These are phyloP conservation scores for Excoecaria agallocha DNA, from an alignment of 345 rosid genomes.

Conservation along the genomic window DNA sequence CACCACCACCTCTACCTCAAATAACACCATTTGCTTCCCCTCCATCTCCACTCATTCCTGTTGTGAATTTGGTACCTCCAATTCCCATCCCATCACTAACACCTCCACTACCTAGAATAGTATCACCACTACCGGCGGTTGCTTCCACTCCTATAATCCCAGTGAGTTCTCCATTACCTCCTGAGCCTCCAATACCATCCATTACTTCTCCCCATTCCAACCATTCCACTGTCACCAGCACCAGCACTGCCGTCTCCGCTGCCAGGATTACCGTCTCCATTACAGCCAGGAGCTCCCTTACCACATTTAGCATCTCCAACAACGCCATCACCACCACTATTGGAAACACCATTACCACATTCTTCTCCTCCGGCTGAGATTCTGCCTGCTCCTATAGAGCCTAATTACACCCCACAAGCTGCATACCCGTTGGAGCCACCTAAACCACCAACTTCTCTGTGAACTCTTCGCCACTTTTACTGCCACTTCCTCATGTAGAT, in stretches of 20 bases:
- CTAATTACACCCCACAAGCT: constrained; percentile 5
- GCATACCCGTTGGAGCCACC: background rate
- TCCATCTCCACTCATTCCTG: background rate
- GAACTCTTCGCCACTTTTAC: constrained; percentile 9
- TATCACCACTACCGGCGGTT: background rate
- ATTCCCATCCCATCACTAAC: background rate
- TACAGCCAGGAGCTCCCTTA: background rate
- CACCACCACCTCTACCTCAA: background rate
- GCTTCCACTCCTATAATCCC: constrained; percentile 7
- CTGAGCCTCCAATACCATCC: constrained; percentile 19
- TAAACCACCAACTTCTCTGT: background rate
- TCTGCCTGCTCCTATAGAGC: background rate
- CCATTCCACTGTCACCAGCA: background rate
- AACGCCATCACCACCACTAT: background rate
- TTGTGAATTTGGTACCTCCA: constrained; percentile 10
- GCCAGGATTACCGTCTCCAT: background rate
- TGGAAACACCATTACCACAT: no score
- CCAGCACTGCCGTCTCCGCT: background rate
- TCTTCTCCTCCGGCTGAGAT: constrained; percentile 2
- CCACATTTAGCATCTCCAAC: constrained; percentile 3
- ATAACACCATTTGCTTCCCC: constrained; percentile 1
- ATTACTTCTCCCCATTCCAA: background rate
- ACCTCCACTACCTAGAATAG: background rate
- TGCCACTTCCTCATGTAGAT: constrained; percentile 17
- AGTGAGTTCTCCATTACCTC: constrained; percentile 14